Evolutionary conservation across 2,329 filamentous ascomycete genomes (phyloP).

Genomic region (Trichoderma sp.): DNA sequence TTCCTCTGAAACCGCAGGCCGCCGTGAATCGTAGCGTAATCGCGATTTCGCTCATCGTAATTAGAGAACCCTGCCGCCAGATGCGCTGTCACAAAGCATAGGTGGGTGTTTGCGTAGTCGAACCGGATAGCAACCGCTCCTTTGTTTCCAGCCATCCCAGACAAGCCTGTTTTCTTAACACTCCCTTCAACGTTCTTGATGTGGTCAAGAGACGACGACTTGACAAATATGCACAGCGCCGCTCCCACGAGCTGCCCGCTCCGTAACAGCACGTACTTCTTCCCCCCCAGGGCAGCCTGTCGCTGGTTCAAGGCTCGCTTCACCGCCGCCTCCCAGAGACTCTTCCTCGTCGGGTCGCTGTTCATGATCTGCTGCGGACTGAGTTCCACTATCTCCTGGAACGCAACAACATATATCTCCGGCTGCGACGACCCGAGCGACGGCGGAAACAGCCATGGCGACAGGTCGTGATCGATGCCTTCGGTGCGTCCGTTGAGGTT

Average conservation of each 20-base stretch:
- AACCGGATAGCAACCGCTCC: slow-evolving; percentile 95
- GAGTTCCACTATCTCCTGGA: slow-evolving; percentile 97
- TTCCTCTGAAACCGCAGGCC: slow-evolving; percentile 91
- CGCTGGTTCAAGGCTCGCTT: slow-evolving; percentile 74
- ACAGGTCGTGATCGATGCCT: slow-evolving; percentile 77
- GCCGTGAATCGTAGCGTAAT: slow-evolving; percentile 85
- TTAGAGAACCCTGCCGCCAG: slow-evolving; percentile 94
- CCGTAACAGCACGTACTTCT: slow-evolving; percentile 84
- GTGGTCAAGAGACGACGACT: slow-evolving; percentile 70
- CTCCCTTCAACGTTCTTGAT: slow-evolving; percentile 98
- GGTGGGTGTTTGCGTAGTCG: slow-evolving; percentile 87
- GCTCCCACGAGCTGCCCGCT: slow-evolving; percentile 95
- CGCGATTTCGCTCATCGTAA: slow-evolving; percentile 92
- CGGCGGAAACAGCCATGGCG: slow-evolving; percentile 79
- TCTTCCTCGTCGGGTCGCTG: slow-evolving; percentile 83
- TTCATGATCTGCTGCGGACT: slow-evolving; percentile 99
- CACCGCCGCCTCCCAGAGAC: slow-evolving; percentile 84
- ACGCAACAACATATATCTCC: slow-evolving; percentile 86
- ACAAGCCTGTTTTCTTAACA: slow-evolving; percentile 92
- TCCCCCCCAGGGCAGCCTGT: slow-evolving; percentile 64
- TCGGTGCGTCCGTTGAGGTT: slow-evolving; percentile 88
- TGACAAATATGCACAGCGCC: slow-evolving; percentile 89
- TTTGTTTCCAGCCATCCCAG: slow-evolving; percentile 97
- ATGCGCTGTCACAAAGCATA: slow-evolving; percentile 97
- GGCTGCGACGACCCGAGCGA: slow-evolving; percentile 64